Percentiles rank a stretch among this genome's conserved stretches.
These are phyloP conservation scores for Artemisia tridentata DNA, from an alignment of 129 eudicot species.

Conservation along the genomic window DNA sequence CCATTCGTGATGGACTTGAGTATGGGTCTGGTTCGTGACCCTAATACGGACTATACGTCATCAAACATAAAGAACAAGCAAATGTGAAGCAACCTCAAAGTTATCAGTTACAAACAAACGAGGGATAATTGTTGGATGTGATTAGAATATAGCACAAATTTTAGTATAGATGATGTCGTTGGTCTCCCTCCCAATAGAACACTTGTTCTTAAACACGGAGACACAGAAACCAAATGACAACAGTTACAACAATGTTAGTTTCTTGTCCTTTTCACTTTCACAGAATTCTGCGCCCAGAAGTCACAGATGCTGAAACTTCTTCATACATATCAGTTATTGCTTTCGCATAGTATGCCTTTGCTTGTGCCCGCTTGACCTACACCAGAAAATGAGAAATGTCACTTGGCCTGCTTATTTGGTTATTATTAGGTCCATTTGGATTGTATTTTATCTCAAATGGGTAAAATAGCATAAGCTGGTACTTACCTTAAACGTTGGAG, in stretches of 20 bases:
- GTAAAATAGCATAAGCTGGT: background rate
- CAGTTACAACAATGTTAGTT: constrained; percentile 8
- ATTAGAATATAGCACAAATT: constrained; percentile 14
- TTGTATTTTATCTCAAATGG: too few species aligned
- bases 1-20: too few species aligned
- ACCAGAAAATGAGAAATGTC: constrained; percentile 1
- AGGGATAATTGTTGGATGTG: background rate
- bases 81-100: too few species aligned
- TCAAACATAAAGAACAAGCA: too few species aligned
- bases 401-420: background rate
- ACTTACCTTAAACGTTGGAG: constrained; percentile 76
- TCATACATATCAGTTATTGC: constrained; percentile 63
- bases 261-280: constrained; percentile 5
- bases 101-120: too few species aligned
- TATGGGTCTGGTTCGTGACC: too few species aligned
- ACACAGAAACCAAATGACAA: background rate
- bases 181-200: background rate
- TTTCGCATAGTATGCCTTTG: constrained; percentile 63
- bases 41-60: too few species aligned
- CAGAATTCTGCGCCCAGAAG: constrained; percentile 35
- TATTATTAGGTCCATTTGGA: background rate
- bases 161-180: constrained; percentile 4
- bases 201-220: background rate
- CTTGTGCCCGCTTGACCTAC: constrained; percentile 79
- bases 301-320: constrained; percentile 49